These are phyloP conservation scores for Exophiala sp. DNA, from an alignment of 2,329 filamentous ascomycete species.

Conservation along the genomic window DNA sequence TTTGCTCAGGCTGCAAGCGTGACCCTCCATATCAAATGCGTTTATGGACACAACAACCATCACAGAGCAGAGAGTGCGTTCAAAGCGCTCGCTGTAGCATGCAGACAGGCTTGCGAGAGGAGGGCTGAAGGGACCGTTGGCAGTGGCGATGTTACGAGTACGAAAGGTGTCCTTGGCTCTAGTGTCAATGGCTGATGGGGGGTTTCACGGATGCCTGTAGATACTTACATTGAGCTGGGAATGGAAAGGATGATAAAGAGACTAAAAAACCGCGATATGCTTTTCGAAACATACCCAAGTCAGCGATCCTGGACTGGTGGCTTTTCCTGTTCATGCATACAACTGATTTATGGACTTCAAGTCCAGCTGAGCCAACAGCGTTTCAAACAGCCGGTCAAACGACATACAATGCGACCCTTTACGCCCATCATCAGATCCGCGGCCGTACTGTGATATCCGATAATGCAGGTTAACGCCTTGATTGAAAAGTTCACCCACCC, in stretches of 20 bases:
- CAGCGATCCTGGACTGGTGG: not conserved
- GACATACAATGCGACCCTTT: not conserved
- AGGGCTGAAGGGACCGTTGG: conserved; percentile 70
- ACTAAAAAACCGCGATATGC: not conserved
- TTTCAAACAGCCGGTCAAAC: not conserved
- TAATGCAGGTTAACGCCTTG: not conserved
- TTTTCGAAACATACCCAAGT: not conserved
- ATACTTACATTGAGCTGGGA: not conserved
- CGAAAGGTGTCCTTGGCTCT: conserved; percentile 72
- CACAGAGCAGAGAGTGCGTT: conserved; percentile 95
- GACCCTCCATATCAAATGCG: conserved; percentile 91
- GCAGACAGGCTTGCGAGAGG: conserved; percentile 67
- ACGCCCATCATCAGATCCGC: conserved; percentile 1
- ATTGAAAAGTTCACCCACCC: not conserved
- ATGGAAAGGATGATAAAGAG: not conserved
- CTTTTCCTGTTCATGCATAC: too few species aligned
- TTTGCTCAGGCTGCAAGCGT: conserved; percentile 86
- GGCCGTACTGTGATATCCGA: conserved; percentile 5
- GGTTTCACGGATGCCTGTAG: not conserved
- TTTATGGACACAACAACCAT: conserved; percentile 89
- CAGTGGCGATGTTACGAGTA: conserved; percentile 87
- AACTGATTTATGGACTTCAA: not conserved
- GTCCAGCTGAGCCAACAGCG: not conserved
- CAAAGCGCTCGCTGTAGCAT: conserved; percentile 86
- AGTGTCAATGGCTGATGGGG: conserved; percentile 22